These are phyloP conservation scores for Detonula confervacea DNA, from an alignment of 352 stramenopile species.

Conservation along the genomic window DNA sequence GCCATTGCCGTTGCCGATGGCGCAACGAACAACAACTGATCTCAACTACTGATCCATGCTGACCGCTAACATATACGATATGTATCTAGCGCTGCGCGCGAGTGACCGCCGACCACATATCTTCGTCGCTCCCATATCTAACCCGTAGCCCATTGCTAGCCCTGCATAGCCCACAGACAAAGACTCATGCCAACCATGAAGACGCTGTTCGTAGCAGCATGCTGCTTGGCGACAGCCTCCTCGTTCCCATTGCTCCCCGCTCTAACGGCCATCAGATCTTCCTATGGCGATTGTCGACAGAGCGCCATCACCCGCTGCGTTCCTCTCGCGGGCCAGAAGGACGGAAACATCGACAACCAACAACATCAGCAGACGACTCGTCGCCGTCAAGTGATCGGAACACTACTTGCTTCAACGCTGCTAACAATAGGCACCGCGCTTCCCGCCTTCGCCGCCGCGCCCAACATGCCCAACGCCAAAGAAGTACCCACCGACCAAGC, in stretches of 20 bases:
- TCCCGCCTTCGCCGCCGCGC: background rate
- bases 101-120: too few species aligned
- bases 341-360: background rate
- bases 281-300: background rate
- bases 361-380: background rate
- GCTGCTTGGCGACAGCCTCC: conserved; percentile 1
- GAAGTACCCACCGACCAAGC: conserved; percentile 58
- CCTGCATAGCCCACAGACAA: too few species aligned
- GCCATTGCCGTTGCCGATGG: too few species aligned
- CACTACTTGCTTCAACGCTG: conserved; percentile 3
- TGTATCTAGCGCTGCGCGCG: too few species aligned
- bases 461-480: conserved; percentile 8
- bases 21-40: too few species aligned
- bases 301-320: background rate
- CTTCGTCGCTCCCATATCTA: too few species aligned
- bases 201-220: background rate
- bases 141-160: too few species aligned
- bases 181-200: background rate
- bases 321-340: background rate
- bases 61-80: too few species aligned
- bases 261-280: background rate
- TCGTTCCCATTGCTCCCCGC: background rate
- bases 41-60: too few species aligned
- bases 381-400: conserved; percentile 21
- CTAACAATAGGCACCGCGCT: background rate